phyloP scores from a whole-genome alignment of 305 asterid genomes.

The Caryopteris hybrid region DNA sequence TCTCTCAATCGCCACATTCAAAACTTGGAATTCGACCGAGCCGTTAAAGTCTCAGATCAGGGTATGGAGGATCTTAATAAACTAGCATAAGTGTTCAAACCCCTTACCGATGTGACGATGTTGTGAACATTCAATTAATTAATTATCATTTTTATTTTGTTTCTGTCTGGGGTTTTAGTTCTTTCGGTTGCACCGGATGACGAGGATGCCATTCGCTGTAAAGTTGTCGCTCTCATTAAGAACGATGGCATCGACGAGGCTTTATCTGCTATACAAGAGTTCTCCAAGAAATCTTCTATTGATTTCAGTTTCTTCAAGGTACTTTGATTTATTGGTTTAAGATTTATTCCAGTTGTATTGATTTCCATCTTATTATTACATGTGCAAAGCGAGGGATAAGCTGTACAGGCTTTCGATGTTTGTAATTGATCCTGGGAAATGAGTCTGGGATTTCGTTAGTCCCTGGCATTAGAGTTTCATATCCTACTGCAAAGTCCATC shows the following conservation, averaged over 20 bases:
- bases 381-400: not conserved
- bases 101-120: no score
- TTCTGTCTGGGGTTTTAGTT: conserved; percentile 39
- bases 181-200: conserved; percentile 61
- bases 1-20: conserved; percentile 74
- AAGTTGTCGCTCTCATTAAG: conserved; percentile 67
- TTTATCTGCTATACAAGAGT: conserved; percentile 40
- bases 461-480: no score
- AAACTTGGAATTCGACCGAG: conserved; percentile 52
- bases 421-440: no score
- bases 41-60: conserved; percentile 77
- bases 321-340: not conserved
- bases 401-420: not conserved
- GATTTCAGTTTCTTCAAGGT: conserved; percentile 79
- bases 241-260: conserved; percentile 57
- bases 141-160: not conserved
- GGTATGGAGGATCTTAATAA: conserved; percentile 30
- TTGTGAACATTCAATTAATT: not conserved
- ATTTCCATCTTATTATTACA: not conserved
- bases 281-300: conserved; percentile 35
- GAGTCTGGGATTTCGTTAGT: no score
- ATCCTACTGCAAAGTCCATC: not conserved
- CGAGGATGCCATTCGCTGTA: conserved; percentile 74
- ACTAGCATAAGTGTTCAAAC: not conserved
- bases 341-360: not conserved